Evolutionary conservation across 2,329 filamentous ascomycete genomes (phyloP).

Genomic region (Canariomyces notabilis): DNA sequence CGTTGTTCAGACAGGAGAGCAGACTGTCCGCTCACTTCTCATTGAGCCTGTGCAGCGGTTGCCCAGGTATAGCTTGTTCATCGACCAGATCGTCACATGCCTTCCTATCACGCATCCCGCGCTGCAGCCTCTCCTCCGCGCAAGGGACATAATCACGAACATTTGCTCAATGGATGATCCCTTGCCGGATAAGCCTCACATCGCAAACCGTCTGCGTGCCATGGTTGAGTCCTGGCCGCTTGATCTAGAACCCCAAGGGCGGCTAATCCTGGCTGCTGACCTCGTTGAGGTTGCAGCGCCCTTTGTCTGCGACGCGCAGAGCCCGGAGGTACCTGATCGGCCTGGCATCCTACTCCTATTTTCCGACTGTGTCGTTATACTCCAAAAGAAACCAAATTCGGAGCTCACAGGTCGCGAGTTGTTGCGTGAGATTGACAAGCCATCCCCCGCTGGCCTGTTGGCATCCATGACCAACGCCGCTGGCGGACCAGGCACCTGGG

Average conservation of each 20-base stretch:
- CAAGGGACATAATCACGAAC: conserved; percentile 88
- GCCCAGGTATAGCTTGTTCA: conserved; percentile 90
- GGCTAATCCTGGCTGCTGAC: conserved; percentile 76
- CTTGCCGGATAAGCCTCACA: conserved; percentile 64
- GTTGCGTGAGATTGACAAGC: conserved; percentile 79
- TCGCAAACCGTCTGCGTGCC: conserved; percentile 67
- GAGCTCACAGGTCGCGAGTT: conserved; percentile 69
- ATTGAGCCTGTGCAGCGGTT: conserved; percentile 96
- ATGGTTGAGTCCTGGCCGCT: conserved; percentile 74
- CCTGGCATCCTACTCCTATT: conserved; percentile 78
- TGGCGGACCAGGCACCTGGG: conserved; percentile 57
- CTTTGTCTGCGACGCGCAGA: conserved; percentile 44
- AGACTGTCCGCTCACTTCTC: conserved; percentile 80
- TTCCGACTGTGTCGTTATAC: conserved; percentile 70
- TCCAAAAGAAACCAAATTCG: conserved; percentile 63
- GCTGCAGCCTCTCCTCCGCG: conserved; percentile 75
- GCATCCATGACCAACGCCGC: conserved; percentile 60
- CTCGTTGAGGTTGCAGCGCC: conserved; percentile 72
- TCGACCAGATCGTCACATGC: conserved; percentile 87
- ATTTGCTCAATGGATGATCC: conserved; percentile 88
- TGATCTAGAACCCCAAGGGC: conserved; percentile 66
- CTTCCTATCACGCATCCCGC: conserved; percentile 83
- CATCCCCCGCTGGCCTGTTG: conserved; percentile 58
- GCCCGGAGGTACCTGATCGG: conserved; percentile 41
- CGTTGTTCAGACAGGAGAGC: conserved; percentile 80